Percentiles rank a stretch among this genome's conserved stretches.
Evolutionary conservation across 148 eudicot genomes (phyloP).

Genomic region (Persicaria maculosa): DNA sequence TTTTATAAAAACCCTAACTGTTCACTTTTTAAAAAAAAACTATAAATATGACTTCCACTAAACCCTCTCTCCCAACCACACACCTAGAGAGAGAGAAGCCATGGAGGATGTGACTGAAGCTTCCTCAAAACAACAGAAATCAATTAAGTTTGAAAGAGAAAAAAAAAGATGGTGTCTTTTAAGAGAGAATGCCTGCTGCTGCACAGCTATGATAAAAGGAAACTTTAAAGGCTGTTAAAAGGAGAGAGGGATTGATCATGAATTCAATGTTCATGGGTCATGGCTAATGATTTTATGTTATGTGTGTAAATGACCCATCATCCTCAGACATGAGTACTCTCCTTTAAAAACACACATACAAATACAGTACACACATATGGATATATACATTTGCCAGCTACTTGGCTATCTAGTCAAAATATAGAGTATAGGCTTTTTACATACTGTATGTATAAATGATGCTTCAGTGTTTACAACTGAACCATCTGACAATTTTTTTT

Average conservation of each 20-base stretch:
- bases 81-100: background rate
- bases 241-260: constrained; percentile 1
- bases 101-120: constrained; percentile 12
- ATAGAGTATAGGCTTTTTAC: constrained; percentile 1
- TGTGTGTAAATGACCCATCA: constrained; percentile 2
- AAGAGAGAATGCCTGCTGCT: background rate
- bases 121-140: background rate
- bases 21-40: no score
- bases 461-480: constrained; percentile 8
- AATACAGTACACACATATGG: background rate
- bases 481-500: background rate
- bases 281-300: constrained; percentile 1
- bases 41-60: background rate
- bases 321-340: background rate
- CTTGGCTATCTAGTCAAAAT: constrained; percentile 9
- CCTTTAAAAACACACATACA: background rate
- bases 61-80: background rate
- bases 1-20: no score
- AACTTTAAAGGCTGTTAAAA: constrained; percentile 8
- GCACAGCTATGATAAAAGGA: constrained; percentile 4
- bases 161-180: background rate
- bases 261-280: background rate
- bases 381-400: background rate
- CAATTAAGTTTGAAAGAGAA: constrained; percentile 1
- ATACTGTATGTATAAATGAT: background rate